A percentile compares a stretch with the other conserved stretches of the same genome.
Evolutionary conservation across 1,284 basidiomycete species (phyloP).

Genomic region (Boletus semigastroideus): DNA sequence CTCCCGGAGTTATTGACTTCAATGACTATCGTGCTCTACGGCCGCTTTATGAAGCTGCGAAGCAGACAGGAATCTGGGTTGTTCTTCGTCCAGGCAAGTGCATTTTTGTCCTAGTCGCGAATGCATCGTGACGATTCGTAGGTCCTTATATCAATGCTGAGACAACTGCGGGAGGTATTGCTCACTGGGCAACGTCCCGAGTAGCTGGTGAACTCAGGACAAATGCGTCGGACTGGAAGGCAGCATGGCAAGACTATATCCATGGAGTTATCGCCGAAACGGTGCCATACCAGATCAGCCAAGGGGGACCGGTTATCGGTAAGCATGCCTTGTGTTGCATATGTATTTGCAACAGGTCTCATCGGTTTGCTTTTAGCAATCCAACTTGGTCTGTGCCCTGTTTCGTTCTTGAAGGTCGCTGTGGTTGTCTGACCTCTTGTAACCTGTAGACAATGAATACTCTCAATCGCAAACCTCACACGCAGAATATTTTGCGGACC

Average conservation of each 20-base stretch:
- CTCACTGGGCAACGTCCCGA: slow-evolving; percentile 74
- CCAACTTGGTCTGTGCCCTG: slow-evolving; percentile 56
- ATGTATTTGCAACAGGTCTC: slow-evolving; percentile 1
- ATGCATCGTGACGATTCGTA: slow-evolving; percentile 22
- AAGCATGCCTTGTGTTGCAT: slow-evolving; percentile 16
- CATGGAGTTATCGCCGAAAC: slow-evolving; percentile 63
- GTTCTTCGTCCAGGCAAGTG: slow-evolving; percentile 59
- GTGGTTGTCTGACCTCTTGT: neutral
- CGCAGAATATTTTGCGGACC: slow-evolving; percentile 66
- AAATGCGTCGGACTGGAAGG: slow-evolving; percentile 60
- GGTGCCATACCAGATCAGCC: slow-evolving; percentile 62
- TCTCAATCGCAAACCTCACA: slow-evolving; percentile 45
- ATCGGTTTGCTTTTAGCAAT: slow-evolving; percentile 44
- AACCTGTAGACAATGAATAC: slow-evolving; percentile 70
- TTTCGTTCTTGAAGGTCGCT: neutral
- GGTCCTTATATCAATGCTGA: slow-evolving; percentile 76
- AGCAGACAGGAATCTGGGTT: slow-evolving; percentile 61
- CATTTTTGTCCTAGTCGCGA: neutral
- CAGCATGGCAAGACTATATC: slow-evolving; percentile 73
- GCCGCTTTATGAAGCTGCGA: slow-evolving; percentile 63
- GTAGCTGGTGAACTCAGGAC: slow-evolving; percentile 67
- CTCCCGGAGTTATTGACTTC: slow-evolving; percentile 73
- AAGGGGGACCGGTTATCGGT: slow-evolving; percentile 77
- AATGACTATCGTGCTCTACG: slow-evolving; percentile 67
- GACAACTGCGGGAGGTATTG: slow-evolving; percentile 76